Evolutionary conservation across 139 green algal genomes (phyloP).

Genomic region (Spirogloea muscicola): DNA sequence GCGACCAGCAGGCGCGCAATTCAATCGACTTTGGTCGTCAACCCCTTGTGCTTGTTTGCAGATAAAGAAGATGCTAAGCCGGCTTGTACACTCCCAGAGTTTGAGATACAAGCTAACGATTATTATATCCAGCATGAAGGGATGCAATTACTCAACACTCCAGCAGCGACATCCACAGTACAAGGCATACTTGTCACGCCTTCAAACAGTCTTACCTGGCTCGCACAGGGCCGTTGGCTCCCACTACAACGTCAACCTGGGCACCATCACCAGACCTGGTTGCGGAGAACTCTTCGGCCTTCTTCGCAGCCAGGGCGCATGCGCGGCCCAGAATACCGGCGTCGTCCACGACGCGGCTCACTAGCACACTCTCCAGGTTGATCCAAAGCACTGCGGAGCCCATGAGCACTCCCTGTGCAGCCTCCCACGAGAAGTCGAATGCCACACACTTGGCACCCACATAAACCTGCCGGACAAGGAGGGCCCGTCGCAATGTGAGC

Average conservation of each 20-base stretch:
- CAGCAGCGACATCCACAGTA: neutral
- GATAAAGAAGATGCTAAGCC: neutral
- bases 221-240: neutral
- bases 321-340: conserved; percentile 25
- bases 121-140: neutral
- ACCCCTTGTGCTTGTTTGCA: too few species aligned
- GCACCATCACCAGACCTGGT: neutral
- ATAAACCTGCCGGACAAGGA: conserved; percentile 21
- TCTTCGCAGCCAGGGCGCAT: neutral
- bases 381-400: neutral
- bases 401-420: neutral
- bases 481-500: too few species aligned
- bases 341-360: conserved; percentile 2
- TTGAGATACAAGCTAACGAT: neutral
- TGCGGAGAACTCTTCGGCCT: neutral
- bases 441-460: conserved; percentile 9
- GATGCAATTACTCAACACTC: neutral
- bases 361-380: conserved; percentile 1
- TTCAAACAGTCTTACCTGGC: neutral
- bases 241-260: neutral
- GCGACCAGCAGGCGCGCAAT: neutral
- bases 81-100: neutral
- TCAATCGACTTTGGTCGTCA: neutral
- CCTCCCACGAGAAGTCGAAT: neutral
- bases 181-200: neutral